Base-by-base conservation (phyloP, 371 early-diverging fungal genomes). In the Rhizomucor miehei region DNA sequence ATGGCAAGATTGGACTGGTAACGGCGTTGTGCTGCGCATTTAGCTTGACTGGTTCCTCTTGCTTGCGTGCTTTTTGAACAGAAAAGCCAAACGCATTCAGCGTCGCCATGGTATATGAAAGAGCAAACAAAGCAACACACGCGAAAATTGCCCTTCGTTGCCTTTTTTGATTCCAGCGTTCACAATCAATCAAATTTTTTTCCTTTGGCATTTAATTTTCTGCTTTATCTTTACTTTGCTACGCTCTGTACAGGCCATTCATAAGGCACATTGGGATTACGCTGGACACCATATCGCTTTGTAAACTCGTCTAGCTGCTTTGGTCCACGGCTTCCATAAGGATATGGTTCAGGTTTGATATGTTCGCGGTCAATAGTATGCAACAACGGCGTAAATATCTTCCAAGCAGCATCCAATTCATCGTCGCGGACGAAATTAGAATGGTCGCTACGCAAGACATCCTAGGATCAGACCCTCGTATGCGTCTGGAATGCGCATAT, bases 351-450 rank as follows among this genome's bases (percentile, higher is more conserved):
- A 10, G 95, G 92, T 52, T 77, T 57, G 38, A 94, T 73, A 19
- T 79, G 78, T 21, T 55, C 65, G 6, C 65, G 41, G 49, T 98
- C 97, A 65, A 98, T 93, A 57, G 86, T 64, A 73, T 97, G 92
- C 52, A 98, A 71, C 23, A 97, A 74, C 1, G 98, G 98, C 0
- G 98, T 98, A 67, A 98, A 97, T 38, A 98, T 95, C 62, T 87
- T 87, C 98, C 98, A 98, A 1, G 98, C 95, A 24, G 88, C 93
- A 45, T 93, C 92, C 20, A 98, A 71, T 74, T 98, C 98, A 67
- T 98, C 98, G 65, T 90, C 89, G 36, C 98, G 86, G 25, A 98
- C 97, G 87, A 98, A 97, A 81, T 98, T 97, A 54, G 92, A 85
- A 63, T 94, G 94, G 59, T 98, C 97, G 14, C 91, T 92, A 34